Evolutionary conservation across 352 stramenopile species (phyloP), one percentile per base, ranked within the genome.

Genomic region (Phytophthora citrophthora): DNA sequence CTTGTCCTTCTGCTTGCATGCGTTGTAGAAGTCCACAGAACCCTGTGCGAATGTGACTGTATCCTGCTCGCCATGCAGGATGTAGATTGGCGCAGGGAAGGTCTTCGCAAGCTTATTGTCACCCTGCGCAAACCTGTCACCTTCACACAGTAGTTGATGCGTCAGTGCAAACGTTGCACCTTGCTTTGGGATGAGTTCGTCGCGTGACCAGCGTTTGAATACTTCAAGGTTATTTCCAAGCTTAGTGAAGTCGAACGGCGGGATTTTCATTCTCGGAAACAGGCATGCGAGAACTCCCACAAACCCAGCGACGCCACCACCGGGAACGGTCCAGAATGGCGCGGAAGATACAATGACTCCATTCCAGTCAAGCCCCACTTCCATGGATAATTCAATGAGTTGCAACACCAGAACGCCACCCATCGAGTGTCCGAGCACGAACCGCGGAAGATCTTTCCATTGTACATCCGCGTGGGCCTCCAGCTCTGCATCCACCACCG

Each of bases 381-480:
- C 16, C 13, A 58, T 54, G 0, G 43, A 68, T 15, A 64, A 40
- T 62, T 75, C 57, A 1, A 65, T 53, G 12, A 84, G 58, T 31
- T 76, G 64, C 50, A 88, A 54, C 27, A 72, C 49, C 18, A 90
- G 60, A 16, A 85, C 53, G 8, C 72, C 63, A 5, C 81, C 81
- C 73, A 89, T 88, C 2, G 77, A 88, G 48, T 89, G 79, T 10
- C 75, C 78, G 10, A 88, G 57, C 24, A 87, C 47, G 49, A 90
- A 90, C 11, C 75, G 72, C 6, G 80, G 80, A 27, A 90, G 64
- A 8, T 55, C 34, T 13, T 51, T 71, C 65, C 71, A 86, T n/a
- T 70, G 40, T 5, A 80, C 58, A 18, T 74, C 50, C 0, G 54
- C 59, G 15, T 79, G 74, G 0, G 72, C 43, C 6, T 83, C 64